Evolutionary conservation across 257 asterid genomes (phyloP), one percentile per base, ranked within the genome.

Genomic region (Orobanche coerulescens): DNA sequence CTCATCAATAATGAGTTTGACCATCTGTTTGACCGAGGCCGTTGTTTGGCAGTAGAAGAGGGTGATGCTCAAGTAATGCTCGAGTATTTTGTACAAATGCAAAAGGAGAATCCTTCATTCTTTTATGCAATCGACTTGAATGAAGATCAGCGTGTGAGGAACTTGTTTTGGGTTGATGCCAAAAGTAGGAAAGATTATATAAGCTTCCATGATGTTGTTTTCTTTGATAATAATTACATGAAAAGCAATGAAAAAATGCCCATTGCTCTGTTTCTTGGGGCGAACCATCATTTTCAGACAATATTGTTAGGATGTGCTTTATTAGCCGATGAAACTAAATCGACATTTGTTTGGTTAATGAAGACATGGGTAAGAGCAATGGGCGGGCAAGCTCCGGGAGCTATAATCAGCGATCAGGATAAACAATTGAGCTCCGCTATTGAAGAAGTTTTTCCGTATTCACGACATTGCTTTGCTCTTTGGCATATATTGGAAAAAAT

Each of bases 261-360:
- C 16, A 76, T 92, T 60, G 87, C 82, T 61, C 81, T 85, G 64
- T 82, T 92, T 71, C 66, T 88, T 49, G 98, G 98, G 33, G 96
- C 84, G 76, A 92, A 92, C 85, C 93, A 92, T 84, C 98, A 92
- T 73, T 88, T 69, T 69, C 98, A 88, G 75, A 95, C 96, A 44
- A 78, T 91, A 80, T 72, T 85, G 73, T 83, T 91, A 71, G 98
- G 96, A 66, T 85, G 94, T 75, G 94, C 88, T 10, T 64, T 92
- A 54, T 57, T 88, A 55, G 96, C 84, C 5, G 96, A 92, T 77
- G 96, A 88, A 66, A 76, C 83, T 26, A 83, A 74, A 68, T 75
- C 92, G 0, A 85, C 95, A 46, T 79, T 77, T 72, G 85, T 84
- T 50, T 92, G 98, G 98, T 77, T 92, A 64, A 75, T 92, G 90